Evolutionary conservation across 2,329 filamentous ascomycete genomes (phyloP).

Genomic region (Ascochyta fabae): DNA sequence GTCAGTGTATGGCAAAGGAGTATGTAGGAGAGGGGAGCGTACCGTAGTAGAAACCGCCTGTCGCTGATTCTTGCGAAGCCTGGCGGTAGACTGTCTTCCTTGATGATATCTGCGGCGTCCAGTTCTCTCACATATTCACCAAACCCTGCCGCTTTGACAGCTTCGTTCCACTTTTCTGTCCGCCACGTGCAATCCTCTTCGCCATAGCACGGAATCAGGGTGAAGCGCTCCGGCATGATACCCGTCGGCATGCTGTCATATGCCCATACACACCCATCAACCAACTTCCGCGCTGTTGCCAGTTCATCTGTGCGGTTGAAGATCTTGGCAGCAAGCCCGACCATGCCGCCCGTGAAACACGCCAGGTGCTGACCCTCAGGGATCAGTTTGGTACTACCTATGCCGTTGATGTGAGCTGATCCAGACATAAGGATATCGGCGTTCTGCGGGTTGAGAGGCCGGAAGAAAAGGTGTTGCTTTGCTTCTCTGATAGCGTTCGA

Average conservation of each 20-base stretch:
- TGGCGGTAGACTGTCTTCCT: conserved; percentile 49
- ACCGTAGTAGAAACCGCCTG: conserved; percentile 52
- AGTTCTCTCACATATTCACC: conserved; percentile 16
- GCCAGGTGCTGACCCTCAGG: conserved; percentile 58
- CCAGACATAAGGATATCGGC: conserved; percentile 78
- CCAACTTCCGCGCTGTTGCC: conserved; percentile 57
- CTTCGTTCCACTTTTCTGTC: conserved; percentile 52
- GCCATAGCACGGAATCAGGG: conserved; percentile 52
- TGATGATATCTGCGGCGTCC: conserved; percentile 41
- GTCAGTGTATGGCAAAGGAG: background rate
- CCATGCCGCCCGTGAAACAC: conserved; percentile 64
- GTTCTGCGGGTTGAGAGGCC: conserved; percentile 72
- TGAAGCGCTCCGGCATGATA: conserved; percentile 62
- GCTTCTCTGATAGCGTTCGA: conserved; percentile 70
- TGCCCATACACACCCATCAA: conserved; percentile 63
- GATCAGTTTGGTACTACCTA: conserved; percentile 51
- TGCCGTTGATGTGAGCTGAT: conserved; percentile 54
- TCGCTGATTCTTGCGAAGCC: conserved; percentile 50
- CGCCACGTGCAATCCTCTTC: conserved; percentile 53
- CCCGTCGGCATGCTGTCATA: conserved; percentile 58
- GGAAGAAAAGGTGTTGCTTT: conserved; percentile 76
- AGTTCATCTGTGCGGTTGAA: conserved; percentile 58
- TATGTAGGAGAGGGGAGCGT: conserved; percentile 20
- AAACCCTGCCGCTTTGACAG: conserved; percentile 36
- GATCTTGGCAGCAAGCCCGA: conserved; percentile 60